Conservation (phyloP, 495 filamentous ascomycete genomes). For the Astrothelium subdiscretum region DNA sequence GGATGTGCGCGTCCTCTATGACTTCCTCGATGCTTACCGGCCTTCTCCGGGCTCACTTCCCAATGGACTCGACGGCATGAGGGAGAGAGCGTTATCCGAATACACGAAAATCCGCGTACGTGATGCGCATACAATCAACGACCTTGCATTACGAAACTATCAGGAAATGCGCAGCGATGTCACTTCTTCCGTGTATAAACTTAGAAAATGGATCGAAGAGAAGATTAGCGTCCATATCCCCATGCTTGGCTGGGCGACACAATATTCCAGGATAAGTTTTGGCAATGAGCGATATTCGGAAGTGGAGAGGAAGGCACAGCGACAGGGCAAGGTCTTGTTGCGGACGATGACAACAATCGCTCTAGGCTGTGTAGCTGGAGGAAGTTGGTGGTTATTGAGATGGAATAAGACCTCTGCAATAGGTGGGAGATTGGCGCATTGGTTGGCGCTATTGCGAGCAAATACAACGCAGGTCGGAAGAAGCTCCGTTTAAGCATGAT, state of each 20-base stretch:
- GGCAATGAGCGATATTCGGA: conserved; percentile 84
- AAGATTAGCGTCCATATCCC: conserved; percentile 65
- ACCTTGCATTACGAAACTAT: conserved; percentile 84
- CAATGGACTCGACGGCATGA: conserved; percentile 32
- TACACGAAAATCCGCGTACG: conserved; percentile 61
- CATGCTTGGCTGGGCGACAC: conserved; percentile 69
- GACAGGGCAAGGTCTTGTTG: conserved; percentile 54
- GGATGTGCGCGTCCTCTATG: conserved; percentile 45
- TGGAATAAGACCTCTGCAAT: not conserved
- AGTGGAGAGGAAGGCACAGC: conserved; percentile 52
- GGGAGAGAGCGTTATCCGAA: conserved; percentile 50
- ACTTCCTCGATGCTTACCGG: conserved; percentile 42
- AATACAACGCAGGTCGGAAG: not conserved
- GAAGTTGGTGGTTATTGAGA: conserved; percentile 6
- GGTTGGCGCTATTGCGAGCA: not conserved
- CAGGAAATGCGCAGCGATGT: conserved; percentile 84
- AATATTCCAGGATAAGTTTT: conserved; percentile 90
- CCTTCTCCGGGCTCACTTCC: conserved; percentile 28
- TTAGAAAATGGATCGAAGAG: conserved; percentile 81
- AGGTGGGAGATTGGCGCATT: not conserved
- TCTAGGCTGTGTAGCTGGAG: not conserved
- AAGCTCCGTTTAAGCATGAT: not conserved
- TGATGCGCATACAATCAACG: conserved; percentile 84
- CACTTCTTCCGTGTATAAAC: conserved; percentile 56
- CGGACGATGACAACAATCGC: not conserved